Evolutionary conservation across 2,329 filamentous ascomycete genomes (phyloP), one percentile per base, ranked within the genome.

Genomic region (Chaetomium strumarium): DNA sequence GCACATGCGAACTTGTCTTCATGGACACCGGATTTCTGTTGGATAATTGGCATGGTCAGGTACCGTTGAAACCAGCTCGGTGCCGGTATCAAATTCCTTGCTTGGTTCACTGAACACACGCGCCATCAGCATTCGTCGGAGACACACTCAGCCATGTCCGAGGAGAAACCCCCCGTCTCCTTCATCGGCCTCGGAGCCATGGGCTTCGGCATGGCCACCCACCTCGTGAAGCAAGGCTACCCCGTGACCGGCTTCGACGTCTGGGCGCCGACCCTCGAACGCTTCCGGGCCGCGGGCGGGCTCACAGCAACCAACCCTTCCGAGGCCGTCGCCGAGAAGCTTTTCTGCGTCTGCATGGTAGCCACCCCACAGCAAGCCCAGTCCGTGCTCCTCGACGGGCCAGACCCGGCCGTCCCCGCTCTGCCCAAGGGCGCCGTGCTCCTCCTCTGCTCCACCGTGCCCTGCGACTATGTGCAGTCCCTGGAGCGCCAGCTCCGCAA

Each of bases 131-230:
- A 24, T 24, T 7, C 24, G 24, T 7, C 24, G 4, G 24, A 4
- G 24, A 24, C 4, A 24, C 24, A 24, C 24, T 24, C 7, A 37
- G 62, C 45, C 50, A 69, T 68, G 61, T 53, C 66, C 16, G 55
- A 64, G 45, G 16, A 59, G 7, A 74, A 72, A 55, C 67, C 67
- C 4, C 63, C 67, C 4, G 60, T 87, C 49, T 78, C 81, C 58
- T 88, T 89, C 69, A 83, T 86, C 58, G 86, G 86, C 73, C 83
- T 90, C 3, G 86, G 86, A 52, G 86, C 86, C 68, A 90, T 90
- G 86, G 86, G 86, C 64, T 86, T 88, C 66, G 86, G 86, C 65
- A 90, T 90, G 86, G 86, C 86, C 58, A 86, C 80, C 55, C 78
- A 89, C 64, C 78, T 90, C 42, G 73, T 89, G 62, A 81, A 82